These are phyloP conservation scores for Russula olivacea DNA, from an alignment of 768 basidiomycete species.

Conservation along the genomic window DNA sequence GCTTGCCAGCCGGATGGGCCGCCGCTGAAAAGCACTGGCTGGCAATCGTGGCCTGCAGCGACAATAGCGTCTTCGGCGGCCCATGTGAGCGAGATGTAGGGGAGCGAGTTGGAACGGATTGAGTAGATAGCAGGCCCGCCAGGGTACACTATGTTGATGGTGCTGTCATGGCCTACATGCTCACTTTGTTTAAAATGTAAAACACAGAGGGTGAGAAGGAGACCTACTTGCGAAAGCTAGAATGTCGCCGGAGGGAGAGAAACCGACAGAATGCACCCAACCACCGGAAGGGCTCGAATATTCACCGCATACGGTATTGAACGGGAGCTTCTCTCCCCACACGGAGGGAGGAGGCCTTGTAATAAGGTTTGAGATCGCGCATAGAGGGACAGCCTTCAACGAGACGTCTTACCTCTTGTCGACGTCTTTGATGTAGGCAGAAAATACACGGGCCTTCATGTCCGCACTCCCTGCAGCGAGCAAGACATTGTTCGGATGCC, in stretches of 20 bases:
- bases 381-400: not conserved
- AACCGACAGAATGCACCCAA: conserved; percentile 94
- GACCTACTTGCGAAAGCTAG: conserved; percentile 88
- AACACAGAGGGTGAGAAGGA: not conserved
- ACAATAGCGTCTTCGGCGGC: conserved; percentile 75
- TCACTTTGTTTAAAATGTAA: conserved; percentile 18
- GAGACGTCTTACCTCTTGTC: conserved; percentile 66
- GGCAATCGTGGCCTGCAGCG: conserved; percentile 97
- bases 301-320: conserved; percentile 96
- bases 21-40: conserved; percentile 83
- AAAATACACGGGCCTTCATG: conserved; percentile 96
- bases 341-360: conserved; percentile 77
- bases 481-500: conserved; percentile 99
- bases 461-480: conserved; percentile 97
- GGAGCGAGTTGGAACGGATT: conserved; percentile 72
- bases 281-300: conserved; percentile 85
- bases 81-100: conserved; percentile 82
- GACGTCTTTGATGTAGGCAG: conserved; percentile 97
- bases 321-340: conserved; percentile 98
- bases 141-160: conserved; percentile 89
- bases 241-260: conserved; percentile 93
- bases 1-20: conserved; percentile 70
- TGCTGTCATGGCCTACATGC: conserved; percentile 83
- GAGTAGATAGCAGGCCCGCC: conserved; percentile 64
- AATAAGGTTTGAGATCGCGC: not conserved